Conservation (phyloP, 2,329 filamentous ascomycete species). For the Botrytis deweyae region DNA sequence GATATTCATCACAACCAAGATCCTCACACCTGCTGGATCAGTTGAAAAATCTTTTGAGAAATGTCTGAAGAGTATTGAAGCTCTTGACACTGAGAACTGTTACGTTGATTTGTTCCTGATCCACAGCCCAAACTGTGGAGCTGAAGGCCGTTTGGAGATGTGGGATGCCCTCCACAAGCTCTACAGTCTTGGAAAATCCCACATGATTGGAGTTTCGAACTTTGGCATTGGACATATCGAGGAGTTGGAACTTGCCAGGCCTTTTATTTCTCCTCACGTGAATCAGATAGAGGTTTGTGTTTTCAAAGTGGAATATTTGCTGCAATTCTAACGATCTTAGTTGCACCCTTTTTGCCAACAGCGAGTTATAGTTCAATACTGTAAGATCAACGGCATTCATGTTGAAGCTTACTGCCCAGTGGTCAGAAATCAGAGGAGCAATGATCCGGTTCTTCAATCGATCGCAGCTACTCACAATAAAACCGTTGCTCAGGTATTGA, state of each 20-base stretch:
- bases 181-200: not conserved
- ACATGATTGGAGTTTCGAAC: conserved; percentile 19
- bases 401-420: conserved; percentile 52
- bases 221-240: conserved; percentile 22
- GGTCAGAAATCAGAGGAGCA: conserved; percentile 57
- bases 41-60: conserved; percentile 15
- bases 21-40: conserved; percentile 9
- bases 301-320: not conserved
- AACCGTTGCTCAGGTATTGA: conserved; percentile 62
- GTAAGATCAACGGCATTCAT: conserved; percentile 50
- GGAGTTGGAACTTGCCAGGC: conserved; percentile 5
- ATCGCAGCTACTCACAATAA: conserved; percentile 61
- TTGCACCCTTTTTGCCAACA: conserved; percentile 68
- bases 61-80: conserved; percentile 21
- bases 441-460: conserved; percentile 54
- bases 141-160: conserved; percentile 15
- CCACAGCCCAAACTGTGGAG: conserved; percentile 7
- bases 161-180: conserved; percentile 19
- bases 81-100: conserved; percentile 20
- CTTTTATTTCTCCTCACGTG: conserved; percentile 17
- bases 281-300: conserved; percentile 34
- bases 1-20: conserved; percentile 23
- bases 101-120: conserved; percentile 27
- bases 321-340: conserved; percentile 24
- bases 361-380: conserved; percentile 52